Percentiles rank a stretch among this genome's conserved stretches.
phyloP scores from a whole-genome alignment of 1,139 yeast species.

The Geotrichum cucujoidarum region DNA sequence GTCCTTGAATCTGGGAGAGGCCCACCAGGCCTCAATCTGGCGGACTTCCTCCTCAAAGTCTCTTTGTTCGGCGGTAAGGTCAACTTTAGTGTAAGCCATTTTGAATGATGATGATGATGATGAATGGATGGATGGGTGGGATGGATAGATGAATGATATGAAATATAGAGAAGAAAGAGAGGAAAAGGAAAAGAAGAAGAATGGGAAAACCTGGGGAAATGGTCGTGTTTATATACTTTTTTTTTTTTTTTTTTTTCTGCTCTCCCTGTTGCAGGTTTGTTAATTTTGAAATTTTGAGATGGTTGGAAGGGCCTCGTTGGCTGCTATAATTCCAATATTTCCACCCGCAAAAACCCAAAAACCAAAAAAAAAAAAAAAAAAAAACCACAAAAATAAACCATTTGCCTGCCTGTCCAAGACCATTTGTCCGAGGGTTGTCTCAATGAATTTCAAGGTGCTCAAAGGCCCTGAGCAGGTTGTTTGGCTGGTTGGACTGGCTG shows the following conservation, averaged over 20 bases:
- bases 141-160: not conserved
- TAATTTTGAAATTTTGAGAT: no score
- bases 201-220: conserved; percentile 15
- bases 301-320: not conserved
- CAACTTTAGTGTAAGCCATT: conserved; percentile 19
- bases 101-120: conserved; percentile 1
- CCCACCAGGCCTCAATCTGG: conserved; percentile 85
- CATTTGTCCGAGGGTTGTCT: no score
- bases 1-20: conserved; percentile 81
- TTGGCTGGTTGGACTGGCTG: no score
- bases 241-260: no score
- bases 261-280: no score
- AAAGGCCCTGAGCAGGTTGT: no score
- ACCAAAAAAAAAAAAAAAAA: not conserved
- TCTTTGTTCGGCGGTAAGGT: conserved; percentile 50
- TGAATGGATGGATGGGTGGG: not conserved
- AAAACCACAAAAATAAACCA: conserved; percentile 15
- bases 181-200: conserved; percentile 2
- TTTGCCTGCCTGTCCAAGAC: no score
- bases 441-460: no score
- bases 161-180: not conserved
- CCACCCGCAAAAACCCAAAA: not conserved
- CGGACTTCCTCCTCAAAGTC: conserved; percentile 65
- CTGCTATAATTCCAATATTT: conserved; percentile 13
- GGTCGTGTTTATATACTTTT: conserved; percentile 17